Percentiles rank a stretch among this genome's conserved stretches.
These are phyloP conservation scores for Drechslera avenae DNA, from an alignment of 2,329 filamentous ascomycete species.

Conservation along the genomic window DNA sequence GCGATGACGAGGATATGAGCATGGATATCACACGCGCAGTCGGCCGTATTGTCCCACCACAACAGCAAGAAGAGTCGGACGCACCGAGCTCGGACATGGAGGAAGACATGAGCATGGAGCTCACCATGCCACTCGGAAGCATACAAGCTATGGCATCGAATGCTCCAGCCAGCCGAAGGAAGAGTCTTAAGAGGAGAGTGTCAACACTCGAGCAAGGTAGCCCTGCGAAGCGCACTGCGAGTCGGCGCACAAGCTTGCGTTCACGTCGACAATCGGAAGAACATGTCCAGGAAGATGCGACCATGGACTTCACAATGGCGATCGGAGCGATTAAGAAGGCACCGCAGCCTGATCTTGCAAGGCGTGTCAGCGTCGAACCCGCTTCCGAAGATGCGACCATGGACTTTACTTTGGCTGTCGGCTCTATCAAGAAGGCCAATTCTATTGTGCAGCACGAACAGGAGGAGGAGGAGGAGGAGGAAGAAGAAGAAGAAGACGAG, in stretches of 20 bases:
- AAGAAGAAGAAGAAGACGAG: conserved; percentile 45
- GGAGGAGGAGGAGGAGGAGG: conserved; percentile 12
- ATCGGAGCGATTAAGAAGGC: conserved; percentile 44
- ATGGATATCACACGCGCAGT: conserved; percentile 92
- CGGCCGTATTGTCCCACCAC: conserved; percentile 72
- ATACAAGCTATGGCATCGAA: conserved; percentile 48
- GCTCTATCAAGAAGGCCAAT: conserved; percentile 38
- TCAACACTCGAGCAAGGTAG: conserved; percentile 49
- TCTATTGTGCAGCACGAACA: conserved; percentile 3
- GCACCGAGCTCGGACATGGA: conserved; percentile 47
- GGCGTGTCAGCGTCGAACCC: conserved; percentile 33
- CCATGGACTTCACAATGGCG: conserved; percentile 49
- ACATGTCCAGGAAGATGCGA: conserved; percentile 47
- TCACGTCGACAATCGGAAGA: conserved; percentile 45
- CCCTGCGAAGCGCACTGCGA: conserved; percentile 42
- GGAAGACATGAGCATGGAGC: conserved; percentile 60
- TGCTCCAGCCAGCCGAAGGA: conserved; percentile 36
- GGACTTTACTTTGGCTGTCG: conserved; percentile 49
- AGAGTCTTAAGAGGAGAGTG: conserved; percentile 52
- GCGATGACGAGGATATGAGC: conserved; percentile 70
- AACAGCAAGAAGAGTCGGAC: conserved; percentile 31
- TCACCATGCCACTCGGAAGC: conserved; percentile 60
- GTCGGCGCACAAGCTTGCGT: conserved; percentile 47
- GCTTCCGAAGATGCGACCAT: conserved; percentile 46
- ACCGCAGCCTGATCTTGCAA: conserved; percentile 15